Evolutionary conservation across 148 eudicot species (phyloP).

Genomic region (Rhododendron henanense): DNA sequence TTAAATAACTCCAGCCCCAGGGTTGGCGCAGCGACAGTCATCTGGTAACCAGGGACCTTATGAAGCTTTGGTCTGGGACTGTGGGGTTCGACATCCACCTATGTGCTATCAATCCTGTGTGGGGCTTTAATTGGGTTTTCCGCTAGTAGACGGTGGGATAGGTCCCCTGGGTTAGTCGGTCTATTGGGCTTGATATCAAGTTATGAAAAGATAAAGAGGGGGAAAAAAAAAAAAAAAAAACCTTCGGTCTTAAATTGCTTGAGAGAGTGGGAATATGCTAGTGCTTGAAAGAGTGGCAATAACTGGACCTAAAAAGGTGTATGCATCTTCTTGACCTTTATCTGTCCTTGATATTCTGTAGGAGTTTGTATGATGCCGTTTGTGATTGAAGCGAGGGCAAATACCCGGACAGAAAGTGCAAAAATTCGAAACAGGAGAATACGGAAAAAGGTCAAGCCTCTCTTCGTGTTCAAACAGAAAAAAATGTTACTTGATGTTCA

Average conservation of each 20-base stretch:
- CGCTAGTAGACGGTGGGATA: not conserved
- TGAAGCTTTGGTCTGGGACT: not conserved
- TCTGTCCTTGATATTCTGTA: conserved; percentile 13
- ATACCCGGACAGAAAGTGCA: conserved; percentile 54
- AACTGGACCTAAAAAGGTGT: not conserved
- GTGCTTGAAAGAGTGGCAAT: not conserved
- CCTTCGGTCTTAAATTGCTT: not conserved
- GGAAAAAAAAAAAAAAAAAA: not conserved
- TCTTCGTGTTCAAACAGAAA: not conserved
- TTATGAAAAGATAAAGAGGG: not conserved
- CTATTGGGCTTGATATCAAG: not conserved
- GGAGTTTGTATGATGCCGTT: conserved; percentile 44
- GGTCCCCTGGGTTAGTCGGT: not conserved
- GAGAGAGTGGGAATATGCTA: not conserved
- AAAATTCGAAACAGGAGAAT: conserved; percentile 68
- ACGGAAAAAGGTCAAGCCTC: conserved; percentile 56
- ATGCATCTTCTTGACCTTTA: not conserved
- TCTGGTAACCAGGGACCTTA: not conserved
- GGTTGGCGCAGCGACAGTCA: not conserved
- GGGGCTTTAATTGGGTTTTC: not conserved
- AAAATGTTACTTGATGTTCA: not conserved
- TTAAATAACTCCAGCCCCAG: too few relatives aligned
- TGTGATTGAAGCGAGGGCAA: conserved; percentile 55
- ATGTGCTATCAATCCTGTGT: not conserved
- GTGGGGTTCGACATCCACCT: not conserved